Conservation (phyloP, 306 rosid species). For the Canavalia ensiformis region DNA sequence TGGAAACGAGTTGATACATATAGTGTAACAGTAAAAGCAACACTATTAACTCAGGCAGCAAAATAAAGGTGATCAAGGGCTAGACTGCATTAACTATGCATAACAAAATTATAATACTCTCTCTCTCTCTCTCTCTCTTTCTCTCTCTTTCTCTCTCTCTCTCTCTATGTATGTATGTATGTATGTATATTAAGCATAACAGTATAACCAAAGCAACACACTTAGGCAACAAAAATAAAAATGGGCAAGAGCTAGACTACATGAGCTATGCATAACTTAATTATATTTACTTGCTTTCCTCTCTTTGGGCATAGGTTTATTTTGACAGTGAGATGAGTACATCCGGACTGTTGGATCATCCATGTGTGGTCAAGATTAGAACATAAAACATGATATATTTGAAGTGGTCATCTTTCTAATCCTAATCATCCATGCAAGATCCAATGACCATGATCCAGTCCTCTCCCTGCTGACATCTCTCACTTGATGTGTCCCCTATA, state of each 20-base stretch:
- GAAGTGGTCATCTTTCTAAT: background rate
- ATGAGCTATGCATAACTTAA: background rate
- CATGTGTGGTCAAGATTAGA: background rate
- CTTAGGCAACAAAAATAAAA: background rate
- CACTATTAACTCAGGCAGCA: background rate
- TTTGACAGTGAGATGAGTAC: background rate
- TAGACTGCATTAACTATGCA: background rate
- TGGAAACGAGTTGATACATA: background rate
- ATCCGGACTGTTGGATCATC: background rate
- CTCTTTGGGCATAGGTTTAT: background rate
- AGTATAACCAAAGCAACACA: background rate
- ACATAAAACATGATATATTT: background rate
- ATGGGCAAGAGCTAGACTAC: background rate
- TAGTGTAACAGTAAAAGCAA: background rate
- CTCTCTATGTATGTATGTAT: background rate
- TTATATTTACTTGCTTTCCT: background rate
- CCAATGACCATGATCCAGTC: slow-evolving; percentile 1
- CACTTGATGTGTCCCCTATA: background rate
- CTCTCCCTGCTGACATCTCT: background rate
- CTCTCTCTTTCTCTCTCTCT: background rate
- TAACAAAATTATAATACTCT: background rate
- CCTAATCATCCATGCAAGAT: background rate
- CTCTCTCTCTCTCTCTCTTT: background rate
- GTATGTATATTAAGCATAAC: background rate
- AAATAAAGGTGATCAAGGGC: slow-evolving; percentile 5